Evolutionary conservation across 164 flowering plant genomes (phyloP).

Genomic region (Echeveria elegans): DNA sequence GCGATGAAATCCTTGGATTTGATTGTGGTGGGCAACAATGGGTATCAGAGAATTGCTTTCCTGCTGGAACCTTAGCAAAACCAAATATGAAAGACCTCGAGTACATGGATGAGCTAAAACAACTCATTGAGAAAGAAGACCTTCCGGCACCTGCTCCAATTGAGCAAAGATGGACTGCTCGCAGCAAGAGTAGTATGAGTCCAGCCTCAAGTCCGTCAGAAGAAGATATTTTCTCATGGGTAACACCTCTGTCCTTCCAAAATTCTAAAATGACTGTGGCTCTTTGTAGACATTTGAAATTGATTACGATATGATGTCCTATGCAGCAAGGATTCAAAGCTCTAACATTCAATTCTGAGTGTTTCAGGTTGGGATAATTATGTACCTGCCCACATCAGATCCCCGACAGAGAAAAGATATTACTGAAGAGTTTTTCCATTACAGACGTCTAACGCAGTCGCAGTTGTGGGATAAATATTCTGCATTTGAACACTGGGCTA

Average conservation of each 20-base stretch:
- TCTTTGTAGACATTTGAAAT: neutral
- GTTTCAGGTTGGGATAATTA: conserved; percentile 88
- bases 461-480: conserved; percentile 80
- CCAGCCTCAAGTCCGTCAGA: conserved; percentile 78
- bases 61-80: conserved; percentile 73
- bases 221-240: conserved; percentile 95
- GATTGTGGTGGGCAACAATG: conserved; percentile 99
- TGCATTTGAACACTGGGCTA: conserved; percentile 98
- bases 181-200: conserved; percentile 88
- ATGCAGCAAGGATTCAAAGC: neutral
- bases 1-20: conserved; percentile 94
- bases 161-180: conserved; percentile 92
- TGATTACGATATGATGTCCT: neutral
- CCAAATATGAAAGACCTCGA: conserved; percentile 92
- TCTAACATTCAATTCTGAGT: neutral
- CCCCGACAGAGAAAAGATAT: conserved; percentile 94
- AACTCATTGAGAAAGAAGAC: conserved; percentile 65
- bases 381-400: conserved; percentile 96
- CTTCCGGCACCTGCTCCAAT: conserved; percentile 98
- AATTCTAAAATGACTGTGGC: too few relatives aligned
- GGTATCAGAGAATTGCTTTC: conserved; percentile 98
- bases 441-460: conserved; percentile 54
- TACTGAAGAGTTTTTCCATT: conserved; percentile 88
- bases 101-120: conserved; percentile 66
- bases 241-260: conserved; percentile 28